Conservation (phyloP, 176 grass and related monocot species). For the Raddia distichophylla region DNA sequence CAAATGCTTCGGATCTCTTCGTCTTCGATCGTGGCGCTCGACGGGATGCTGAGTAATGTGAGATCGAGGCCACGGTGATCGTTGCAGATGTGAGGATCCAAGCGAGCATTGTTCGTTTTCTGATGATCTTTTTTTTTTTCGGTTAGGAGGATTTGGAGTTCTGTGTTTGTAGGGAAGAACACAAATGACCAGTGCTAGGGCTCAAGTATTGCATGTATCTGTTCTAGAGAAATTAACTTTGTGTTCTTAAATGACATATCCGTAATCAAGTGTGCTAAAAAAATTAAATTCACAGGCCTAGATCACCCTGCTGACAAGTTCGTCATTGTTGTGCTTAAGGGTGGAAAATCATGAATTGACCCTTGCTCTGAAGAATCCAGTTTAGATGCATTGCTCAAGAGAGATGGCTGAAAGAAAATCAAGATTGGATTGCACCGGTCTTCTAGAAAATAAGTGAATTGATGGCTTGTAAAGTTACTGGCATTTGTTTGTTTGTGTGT, state of each 20-base stretch:
- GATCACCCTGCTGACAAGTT: not conserved
- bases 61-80: not conserved
- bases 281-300: not conserved
- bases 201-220: not conserved
- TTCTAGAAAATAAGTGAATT: conserved; percentile 32
- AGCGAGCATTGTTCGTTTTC: not conserved
- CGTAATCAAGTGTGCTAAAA: not conserved
- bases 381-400: not conserved
- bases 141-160: not conserved
- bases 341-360: not conserved
- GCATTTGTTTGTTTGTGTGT: conserved; percentile 17
- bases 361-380: not conserved
- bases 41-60: not conserved
- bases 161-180: not conserved
- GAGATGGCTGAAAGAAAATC: not conserved
- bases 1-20: not conserved
- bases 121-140: not conserved
- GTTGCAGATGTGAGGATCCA: not conserved
- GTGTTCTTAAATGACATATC: not conserved
- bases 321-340: not conserved
- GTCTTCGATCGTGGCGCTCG: not conserved
- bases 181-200: not conserved
- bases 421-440: not conserved
- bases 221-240: not conserved
- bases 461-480: not conserved